These are phyloP conservation scores for Leccinum uliginosum DNA, from an alignment of 768 basidiomycete genomes.

Conservation along the genomic window DNA sequence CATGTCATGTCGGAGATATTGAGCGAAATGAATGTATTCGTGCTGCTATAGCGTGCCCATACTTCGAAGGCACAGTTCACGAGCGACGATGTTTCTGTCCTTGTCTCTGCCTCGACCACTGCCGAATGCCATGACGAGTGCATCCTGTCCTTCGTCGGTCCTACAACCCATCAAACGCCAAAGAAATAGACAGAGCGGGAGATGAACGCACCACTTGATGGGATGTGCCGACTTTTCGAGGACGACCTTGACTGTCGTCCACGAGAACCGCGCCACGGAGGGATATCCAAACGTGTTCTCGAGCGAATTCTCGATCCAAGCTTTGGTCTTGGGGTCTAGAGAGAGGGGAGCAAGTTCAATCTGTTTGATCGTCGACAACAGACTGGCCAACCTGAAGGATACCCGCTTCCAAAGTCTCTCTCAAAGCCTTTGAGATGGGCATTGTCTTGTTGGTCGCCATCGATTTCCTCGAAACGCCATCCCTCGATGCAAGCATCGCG, in stretches of 20 bases:
- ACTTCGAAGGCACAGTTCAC: slow-evolving; percentile 70
- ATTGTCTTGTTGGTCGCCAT: slow-evolving; percentile 12
- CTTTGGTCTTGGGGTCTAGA: slow-evolving; percentile 87
- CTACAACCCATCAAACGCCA: slow-evolving; percentile 35
- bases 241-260: slow-evolving; percentile 86
- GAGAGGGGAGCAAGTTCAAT: neutral
- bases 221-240: slow-evolving; percentile 77
- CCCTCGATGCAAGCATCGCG: slow-evolving; percentile 84
- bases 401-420: slow-evolving; percentile 69
- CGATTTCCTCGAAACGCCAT: slow-evolving; percentile 76
- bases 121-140: slow-evolving; percentile 72
- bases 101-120: slow-evolving; percentile 68
- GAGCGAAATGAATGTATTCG: slow-evolving; percentile 9
- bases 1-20: neutral
- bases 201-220: slow-evolving; percentile 66
- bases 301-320: slow-evolving; percentile 72
- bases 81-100: slow-evolving; percentile 65
- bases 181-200: neutral
- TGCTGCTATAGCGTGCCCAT: slow-evolving; percentile 53
- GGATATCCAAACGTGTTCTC: slow-evolving; percentile 93
- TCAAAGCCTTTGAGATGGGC: slow-evolving; percentile 26
- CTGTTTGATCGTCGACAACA: neutral
- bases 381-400: slow-evolving; percentile 67
- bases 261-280: slow-evolving; percentile 86
- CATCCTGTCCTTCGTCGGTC: slow-evolving; percentile 81